These are phyloP conservation scores for Lactarius hengduanensis DNA, from an alignment of 768 basidiomycete species.

Conservation along the genomic window DNA sequence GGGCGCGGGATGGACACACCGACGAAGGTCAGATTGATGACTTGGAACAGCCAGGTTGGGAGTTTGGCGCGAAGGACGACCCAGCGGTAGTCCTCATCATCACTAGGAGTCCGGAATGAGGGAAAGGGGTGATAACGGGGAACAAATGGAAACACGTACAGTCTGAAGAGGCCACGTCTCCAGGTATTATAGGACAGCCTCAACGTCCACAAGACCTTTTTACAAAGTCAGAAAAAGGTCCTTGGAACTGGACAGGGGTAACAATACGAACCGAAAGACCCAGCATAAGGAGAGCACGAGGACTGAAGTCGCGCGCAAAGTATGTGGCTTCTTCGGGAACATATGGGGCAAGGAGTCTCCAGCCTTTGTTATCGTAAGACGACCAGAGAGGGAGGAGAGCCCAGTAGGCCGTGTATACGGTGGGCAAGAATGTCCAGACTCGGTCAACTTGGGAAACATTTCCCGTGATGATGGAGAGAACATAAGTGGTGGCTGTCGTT, in stretches of 20 bases:
- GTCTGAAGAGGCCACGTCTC: constrained; percentile 74
- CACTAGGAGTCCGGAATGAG: constrained; percentile 40
- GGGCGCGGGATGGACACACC: constrained; percentile 38
- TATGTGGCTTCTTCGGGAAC: constrained; percentile 47
- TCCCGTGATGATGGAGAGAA: constrained; percentile 63
- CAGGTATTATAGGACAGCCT: constrained; percentile 80
- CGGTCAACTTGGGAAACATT: constrained; percentile 91
- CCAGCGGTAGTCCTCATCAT: constrained; percentile 94
- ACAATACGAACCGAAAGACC: constrained; percentile 49
- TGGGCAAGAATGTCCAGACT: constrained; percentile 69
- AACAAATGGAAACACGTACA: constrained; percentile 44
- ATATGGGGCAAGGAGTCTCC: constrained; percentile 54
- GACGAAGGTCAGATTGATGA: constrained; percentile 72
- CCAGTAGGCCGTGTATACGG: constrained; percentile 80
- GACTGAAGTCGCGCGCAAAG: constrained; percentile 52
- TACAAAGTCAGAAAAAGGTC: not conserved
- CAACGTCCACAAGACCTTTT: constrained; percentile 56
- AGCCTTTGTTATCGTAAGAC: constrained; percentile 27
- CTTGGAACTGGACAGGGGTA: not conserved
- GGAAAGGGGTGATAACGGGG: not conserved
- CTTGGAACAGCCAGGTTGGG: constrained; percentile 53
- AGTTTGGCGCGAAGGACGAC: constrained; percentile 63
- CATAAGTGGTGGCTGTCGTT: constrained; percentile 48
- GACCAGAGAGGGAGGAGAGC: constrained; percentile 70
- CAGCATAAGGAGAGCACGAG: constrained; percentile 76